Conservation (phyloP, 164 flowering plant species). For the Kingdonia uniflora region DNA sequence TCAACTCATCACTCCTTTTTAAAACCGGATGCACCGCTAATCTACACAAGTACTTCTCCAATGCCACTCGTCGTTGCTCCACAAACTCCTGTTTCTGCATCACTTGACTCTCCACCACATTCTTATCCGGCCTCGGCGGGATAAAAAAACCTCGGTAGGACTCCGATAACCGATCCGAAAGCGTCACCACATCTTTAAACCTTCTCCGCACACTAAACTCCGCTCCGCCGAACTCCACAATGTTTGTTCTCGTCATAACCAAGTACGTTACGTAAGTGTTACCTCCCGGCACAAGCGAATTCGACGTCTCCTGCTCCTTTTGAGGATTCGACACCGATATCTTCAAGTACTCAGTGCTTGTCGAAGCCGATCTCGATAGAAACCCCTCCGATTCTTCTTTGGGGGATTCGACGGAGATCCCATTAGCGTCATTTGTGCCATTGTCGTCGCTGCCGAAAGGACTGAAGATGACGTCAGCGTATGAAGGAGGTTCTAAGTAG, state of each 20-base stretch:
- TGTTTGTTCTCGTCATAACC: constrained; percentile 64
- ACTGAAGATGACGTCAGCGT: constrained; percentile 41
- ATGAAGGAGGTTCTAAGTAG: constrained; percentile 26
- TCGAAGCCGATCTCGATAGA: constrained; percentile 27
- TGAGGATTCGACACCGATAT: constrained; percentile 76
- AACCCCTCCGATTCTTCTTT: constrained; percentile 6
- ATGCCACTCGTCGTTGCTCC: constrained; percentile 77
- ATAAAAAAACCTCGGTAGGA: constrained; percentile 68
- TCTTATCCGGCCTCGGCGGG: constrained; percentile 91
- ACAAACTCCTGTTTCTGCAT: constrained; percentile 98
- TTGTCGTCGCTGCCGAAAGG: constrained; percentile 24
- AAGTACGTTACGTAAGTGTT: constrained; percentile 54
- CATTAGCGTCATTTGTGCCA: constrained; percentile 19
- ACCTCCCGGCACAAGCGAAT: constrained; percentile 75
- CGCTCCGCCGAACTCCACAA: constrained; percentile 47
- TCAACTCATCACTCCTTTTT: constrained; percentile 73
- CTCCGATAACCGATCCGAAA: constrained; percentile 69
- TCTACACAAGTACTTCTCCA: constrained; percentile 84
- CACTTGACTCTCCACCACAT: constrained; percentile 89
- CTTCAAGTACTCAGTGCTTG: constrained; percentile 34
- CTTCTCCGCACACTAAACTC: constrained; percentile 71
- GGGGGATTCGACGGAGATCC: constrained; percentile 17
- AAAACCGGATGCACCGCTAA: constrained; percentile 78
- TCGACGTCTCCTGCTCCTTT: constrained; percentile 59
- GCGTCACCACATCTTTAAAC: constrained; percentile 71